Base-by-base conservation (phyloP, 805 yeast species). In the Sungouiozyma intestinalis region DNA sequence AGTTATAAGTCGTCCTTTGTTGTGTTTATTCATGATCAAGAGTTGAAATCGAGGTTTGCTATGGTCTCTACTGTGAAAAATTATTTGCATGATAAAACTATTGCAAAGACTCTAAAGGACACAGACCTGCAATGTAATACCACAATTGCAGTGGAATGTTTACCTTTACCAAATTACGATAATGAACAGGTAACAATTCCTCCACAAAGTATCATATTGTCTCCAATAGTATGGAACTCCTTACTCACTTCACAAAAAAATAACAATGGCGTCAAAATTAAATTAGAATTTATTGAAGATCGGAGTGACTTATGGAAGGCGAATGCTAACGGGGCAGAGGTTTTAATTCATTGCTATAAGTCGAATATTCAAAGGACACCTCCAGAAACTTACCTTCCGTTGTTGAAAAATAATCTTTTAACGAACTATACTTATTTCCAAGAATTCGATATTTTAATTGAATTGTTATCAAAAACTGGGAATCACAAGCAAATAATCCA, bases 151-250 rank as follows among this genome's bases (percentile, higher is more conserved):
- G 18, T 16, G 4, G 7, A 4, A 38, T 19, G 18, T 20, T 29
- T 19, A n/a, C 24, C 16, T 16, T 15, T 16, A 29, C 24, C 33
- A 19, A 33, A 35, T 16, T 17, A 18, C 11, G 11, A 24, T 24
- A 11, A 24, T 24, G 11, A 7, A 11, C 29, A 24, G 11, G 34
- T 37, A 1, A 27, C 42, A 2, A 17, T 53, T 3, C 52, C 51
- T 0, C 38, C 46, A 9, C 43, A 49, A 4, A 46, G 53, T 17
- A 53, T 67, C 1, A 68, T 75, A 2, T 50, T 79, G 34, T 73
- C 87, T 0, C 72, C 73, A 45, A 65, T 63, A 20, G 54, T 69
- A 40, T 74, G 72, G 46, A 45, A 48, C 16, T 40, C 51, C 74
- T 43, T 70, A 4, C 48, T 58, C 9, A 65, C 72, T 1, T 45